Base-by-base conservation (phyloP, 176 grass and related monocot genomes). In the Pontederia crassipes region DNA sequence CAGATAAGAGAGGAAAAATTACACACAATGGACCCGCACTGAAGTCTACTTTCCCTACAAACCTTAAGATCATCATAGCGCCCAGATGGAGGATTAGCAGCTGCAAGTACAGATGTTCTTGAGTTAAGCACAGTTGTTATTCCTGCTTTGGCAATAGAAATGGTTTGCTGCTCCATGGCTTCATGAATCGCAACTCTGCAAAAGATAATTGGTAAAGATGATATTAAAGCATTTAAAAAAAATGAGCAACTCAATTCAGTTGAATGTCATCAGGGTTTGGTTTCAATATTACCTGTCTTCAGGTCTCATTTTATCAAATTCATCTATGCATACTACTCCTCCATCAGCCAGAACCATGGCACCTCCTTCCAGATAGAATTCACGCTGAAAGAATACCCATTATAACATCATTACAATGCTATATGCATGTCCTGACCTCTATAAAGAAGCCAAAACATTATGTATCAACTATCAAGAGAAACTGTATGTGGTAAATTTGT, bases 231-330 rank as follows among this genome's bases (percentile, higher is more conserved):
- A 15, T 27, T 28, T 4, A 55, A 61, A 11, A 73, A 62, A 73
- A 53, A 24, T 12, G 13, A 55, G 5, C 12, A 27, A 7, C n/a
- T 12, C n/a, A 9, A 12, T 9, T 46, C 2, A 24, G 18, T 45
- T 11, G 17, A 64, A 55, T 15, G 14, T 8, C 4, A 9, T 14
- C 0, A 17, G 5, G 59, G 66, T 52, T 40, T 40, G 2, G 32
- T 58, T 50, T 17, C 32, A 59, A 17, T 10, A 14, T 29, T 78
- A 92, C 87, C 93, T 85, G 59, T 98, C 93, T 88, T 98, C 93
- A 65, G 93, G 74, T 58, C 93, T 92, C 93, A 98, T 98, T 78
- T 98, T 98, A 70, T 98, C 93, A 79, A 98, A 98, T 59, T 92
- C 93, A 62, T 98, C 87, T 29, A 98, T 98, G 59, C 93, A 98